These are phyloP conservation scores for Annulohypoxylon bovei DNA, from an alignment of 495 filamentous ascomycete genomes.

Conservation along the genomic window DNA sequence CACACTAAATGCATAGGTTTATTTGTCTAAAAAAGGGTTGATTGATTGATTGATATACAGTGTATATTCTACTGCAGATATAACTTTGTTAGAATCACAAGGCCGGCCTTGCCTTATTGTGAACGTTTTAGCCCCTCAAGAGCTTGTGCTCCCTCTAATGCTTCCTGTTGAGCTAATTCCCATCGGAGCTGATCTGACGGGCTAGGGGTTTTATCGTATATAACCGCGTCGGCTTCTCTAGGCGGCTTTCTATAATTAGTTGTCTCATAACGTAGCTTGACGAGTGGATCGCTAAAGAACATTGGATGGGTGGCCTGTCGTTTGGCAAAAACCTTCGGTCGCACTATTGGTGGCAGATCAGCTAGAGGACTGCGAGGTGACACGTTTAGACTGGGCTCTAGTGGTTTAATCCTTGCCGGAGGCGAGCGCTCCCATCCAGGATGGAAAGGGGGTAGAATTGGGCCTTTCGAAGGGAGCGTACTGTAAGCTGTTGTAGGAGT, in stretches of 20 bases:
- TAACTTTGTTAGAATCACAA: background rate
- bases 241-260: constrained; percentile 32
- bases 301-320: constrained; percentile 32
- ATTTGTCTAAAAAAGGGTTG: background rate
- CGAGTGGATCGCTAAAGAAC: constrained; percentile 42
- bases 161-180: constrained; percentile 42
- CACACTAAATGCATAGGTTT: background rate
- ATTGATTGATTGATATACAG: background rate
- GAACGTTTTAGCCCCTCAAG: constrained; percentile 22
- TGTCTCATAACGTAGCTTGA: constrained; percentile 36
- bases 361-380: constrained; percentile 44
- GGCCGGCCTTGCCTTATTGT: background rate
- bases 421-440: constrained; percentile 37
- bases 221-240: constrained; percentile 7
- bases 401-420: constrained; percentile 30
- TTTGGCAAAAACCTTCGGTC: constrained; percentile 15
- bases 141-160: constrained; percentile 28
- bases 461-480: constrained; percentile 21
- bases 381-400: constrained; percentile 37
- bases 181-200: constrained; percentile 45
- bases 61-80: background rate
- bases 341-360: constrained; percentile 24
- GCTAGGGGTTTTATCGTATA: constrained; percentile 44
- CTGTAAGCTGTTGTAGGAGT: constrained; percentile 1
- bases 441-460: constrained; percentile 37